Evolutionary conservation across 169 alveolate species (phyloP).

Genomic region (Plasmodium inui): DNA sequence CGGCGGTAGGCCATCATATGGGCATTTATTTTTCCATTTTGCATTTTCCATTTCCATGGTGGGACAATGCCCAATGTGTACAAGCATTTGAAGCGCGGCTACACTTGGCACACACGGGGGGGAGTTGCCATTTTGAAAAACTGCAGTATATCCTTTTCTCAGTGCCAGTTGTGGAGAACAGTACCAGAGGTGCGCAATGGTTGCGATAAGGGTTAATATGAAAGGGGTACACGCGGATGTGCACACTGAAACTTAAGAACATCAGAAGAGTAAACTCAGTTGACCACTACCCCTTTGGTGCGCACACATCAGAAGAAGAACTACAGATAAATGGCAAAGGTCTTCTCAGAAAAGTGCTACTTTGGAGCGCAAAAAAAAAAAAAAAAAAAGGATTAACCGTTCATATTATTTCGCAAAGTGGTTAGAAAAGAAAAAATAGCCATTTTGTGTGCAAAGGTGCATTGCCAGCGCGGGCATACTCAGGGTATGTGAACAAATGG

Average conservation of each 20-base stretch:
- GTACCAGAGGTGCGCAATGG: background rate
- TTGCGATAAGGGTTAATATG: background rate
- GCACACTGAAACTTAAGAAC: background rate
- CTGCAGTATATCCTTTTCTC: background rate
- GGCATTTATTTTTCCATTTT: background rate
- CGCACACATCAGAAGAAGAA: background rate
- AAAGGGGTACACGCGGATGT: background rate
- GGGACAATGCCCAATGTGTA: background rate
- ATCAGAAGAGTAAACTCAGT: background rate
- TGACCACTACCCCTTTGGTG: background rate
- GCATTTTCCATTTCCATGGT: background rate
- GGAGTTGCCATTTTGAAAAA: background rate
- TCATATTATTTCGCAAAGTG: background rate
- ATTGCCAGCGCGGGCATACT: background rate
- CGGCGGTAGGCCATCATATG: background rate
- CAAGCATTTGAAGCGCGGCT: background rate
- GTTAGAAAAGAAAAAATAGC: background rate
- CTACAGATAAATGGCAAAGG: background rate
- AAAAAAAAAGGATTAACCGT: background rate
- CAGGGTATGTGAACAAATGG: background rate
- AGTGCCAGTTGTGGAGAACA: background rate
- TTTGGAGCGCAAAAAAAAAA: conserved; percentile 1
- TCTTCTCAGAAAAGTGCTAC: background rate
- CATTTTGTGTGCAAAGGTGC: conserved; percentile 6
- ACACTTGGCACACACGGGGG: background rate